These are phyloP conservation scores for Chamaecrista fasciculata DNA, from an alignment of 306 rosid genomes.

Conservation along the genomic window DNA sequence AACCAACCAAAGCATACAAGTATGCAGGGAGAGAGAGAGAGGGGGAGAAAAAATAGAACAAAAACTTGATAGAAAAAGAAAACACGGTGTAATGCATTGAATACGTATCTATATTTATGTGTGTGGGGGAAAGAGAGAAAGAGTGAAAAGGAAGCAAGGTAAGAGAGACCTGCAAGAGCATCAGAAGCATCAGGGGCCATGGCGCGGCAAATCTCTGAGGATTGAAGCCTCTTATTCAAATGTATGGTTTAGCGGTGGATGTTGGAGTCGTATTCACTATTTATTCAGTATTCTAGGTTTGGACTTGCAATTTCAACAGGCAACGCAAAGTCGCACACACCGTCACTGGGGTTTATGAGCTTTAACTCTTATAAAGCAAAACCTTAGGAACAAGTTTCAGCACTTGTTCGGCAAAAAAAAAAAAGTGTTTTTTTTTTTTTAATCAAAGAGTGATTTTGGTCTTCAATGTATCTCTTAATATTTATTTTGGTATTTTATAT, in stretches of 20 bases:
- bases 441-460: too few relatives aligned
- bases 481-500: too few relatives aligned
- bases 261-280: too few relatives aligned
- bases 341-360: background rate
- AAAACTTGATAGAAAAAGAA: background rate
- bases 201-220: background rate
- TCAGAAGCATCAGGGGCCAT: constrained; percentile 87
- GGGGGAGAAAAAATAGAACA: background rate
- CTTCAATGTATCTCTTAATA: too few relatives aligned
- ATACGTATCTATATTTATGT: background rate
- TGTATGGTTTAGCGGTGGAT: background rate
- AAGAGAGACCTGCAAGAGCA: constrained; percentile 81
- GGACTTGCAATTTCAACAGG: background rate
- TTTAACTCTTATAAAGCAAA: too few relatives aligned
- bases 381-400: background rate
- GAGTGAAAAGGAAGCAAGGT: too few relatives aligned
- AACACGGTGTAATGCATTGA: background rate
- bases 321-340: background rate
- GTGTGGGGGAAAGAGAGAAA: background rate
- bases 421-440: too few relatives aligned
- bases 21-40: background rate
- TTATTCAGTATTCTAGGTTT: background rate
- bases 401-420: background rate
- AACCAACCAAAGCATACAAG: background rate
- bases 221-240: background rate